These are phyloP conservation scores for Aleurites moluccanus DNA, from an alignment of 441 rosid species.

Conservation along the genomic window DNA sequence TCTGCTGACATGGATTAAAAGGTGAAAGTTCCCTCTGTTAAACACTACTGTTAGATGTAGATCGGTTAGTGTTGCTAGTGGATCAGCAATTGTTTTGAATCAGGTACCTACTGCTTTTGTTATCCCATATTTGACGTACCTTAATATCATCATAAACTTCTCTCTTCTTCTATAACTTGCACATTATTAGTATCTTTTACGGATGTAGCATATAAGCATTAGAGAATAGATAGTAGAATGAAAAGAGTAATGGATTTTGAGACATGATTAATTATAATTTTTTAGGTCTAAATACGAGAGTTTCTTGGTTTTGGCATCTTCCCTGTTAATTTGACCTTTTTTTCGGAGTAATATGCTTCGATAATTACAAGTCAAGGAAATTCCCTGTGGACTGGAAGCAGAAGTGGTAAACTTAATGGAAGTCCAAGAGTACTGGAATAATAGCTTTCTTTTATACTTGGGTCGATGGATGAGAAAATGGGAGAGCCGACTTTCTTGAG, in stretches of 20 bases:
- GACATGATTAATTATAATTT: background rate
- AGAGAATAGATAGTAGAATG: background rate
- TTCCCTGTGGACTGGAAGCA: constrained; percentile 1
- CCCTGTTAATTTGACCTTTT: background rate
- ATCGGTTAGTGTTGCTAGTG: background rate
- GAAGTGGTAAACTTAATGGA: background rate
- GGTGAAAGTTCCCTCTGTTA: background rate
- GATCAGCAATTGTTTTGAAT: background rate
- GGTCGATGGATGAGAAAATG: background rate
- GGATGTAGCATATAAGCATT: no score
- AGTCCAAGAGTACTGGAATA: background rate
- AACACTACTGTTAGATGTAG: background rate
- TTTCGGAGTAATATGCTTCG: no score
- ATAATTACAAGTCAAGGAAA: background rate
- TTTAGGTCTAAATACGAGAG: background rate
- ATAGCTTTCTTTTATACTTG: background rate
- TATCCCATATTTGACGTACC: background rate
- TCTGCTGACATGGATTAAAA: background rate
- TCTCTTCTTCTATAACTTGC: background rate
- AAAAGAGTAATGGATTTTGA: background rate
- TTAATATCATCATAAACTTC: background rate
- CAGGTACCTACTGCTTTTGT: background rate
- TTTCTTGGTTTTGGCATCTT: background rate
- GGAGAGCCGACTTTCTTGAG: background rate
- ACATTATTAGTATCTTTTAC: background rate